Evolutionary conservation across 2,329 filamentous ascomycete genomes (phyloP).

Genomic region (Rhexocercosporidium sp.): DNA sequence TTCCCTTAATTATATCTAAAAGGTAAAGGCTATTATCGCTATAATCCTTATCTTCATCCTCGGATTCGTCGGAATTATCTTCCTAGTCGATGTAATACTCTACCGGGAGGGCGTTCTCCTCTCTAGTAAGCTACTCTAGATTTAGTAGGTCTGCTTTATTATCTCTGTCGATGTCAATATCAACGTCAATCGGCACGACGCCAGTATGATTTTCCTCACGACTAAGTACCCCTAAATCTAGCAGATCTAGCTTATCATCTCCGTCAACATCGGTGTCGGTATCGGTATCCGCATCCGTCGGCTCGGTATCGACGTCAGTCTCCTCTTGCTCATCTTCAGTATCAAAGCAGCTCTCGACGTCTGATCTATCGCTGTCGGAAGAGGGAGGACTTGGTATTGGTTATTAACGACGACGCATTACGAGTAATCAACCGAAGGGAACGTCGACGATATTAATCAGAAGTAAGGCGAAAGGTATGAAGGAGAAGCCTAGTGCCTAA

Average conservation of each 20-base stretch:
- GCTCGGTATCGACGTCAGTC: slow-evolving; percentile 31
- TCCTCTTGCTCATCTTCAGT: slow-evolving; percentile 27
- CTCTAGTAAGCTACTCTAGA: slow-evolving; percentile 25
- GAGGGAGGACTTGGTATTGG: slow-evolving; percentile 26
- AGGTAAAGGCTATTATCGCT: slow-evolving; percentile 27
- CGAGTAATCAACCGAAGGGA: slow-evolving; percentile 15
- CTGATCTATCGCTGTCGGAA: slow-evolving; percentile 29
- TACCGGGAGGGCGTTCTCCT: slow-evolving; percentile 28
- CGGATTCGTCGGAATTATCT: slow-evolving; percentile 26
- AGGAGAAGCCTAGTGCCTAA: slow-evolving; percentile 14
- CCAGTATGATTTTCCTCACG: no score
- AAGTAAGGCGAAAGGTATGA: slow-evolving; percentile 14
- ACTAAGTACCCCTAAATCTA: no score
- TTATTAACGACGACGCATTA: slow-evolving; percentile 21
- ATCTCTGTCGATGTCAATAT: slow-evolving; percentile 27
- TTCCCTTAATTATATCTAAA: slow-evolving; percentile 28
- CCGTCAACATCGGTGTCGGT: no score
- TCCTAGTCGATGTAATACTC: slow-evolving; percentile 31
- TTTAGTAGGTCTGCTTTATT: slow-evolving; percentile 25
- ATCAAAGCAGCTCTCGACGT: slow-evolving; percentile 34
- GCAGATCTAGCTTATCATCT: no score
- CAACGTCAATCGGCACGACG: no score
- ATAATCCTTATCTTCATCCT: slow-evolving; percentile 32
- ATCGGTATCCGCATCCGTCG: no score
- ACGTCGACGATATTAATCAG: slow-evolving; percentile 9